These are phyloP conservation scores for Ceratocystis albifundus DNA, from an alignment of 2,329 filamentous ascomycete genomes.

Conservation along the genomic window DNA sequence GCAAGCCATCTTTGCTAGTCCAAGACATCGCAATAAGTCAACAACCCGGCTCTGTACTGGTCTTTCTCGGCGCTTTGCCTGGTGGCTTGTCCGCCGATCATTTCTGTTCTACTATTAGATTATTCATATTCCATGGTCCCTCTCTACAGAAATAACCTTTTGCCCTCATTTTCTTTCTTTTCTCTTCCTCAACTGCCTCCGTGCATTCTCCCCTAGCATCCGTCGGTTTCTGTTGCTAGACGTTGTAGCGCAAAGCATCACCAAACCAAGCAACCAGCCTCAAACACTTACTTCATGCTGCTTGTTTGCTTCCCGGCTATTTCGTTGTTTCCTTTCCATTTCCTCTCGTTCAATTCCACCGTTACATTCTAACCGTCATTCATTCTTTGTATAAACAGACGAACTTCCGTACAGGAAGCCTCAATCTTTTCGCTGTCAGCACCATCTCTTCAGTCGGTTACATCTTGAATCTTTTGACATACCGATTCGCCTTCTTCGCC, in stretches of 20 bases:
- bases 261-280: background rate
- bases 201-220: background rate
- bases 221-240: background rate
- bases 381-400: background rate
- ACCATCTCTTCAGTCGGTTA: background rate
- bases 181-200: background rate
- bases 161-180: background rate
- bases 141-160: background rate
- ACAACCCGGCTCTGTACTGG: slow-evolving; percentile 7
- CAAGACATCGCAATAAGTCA: slow-evolving; percentile 13
- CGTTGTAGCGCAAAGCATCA: slow-evolving; percentile 1
- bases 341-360: background rate
- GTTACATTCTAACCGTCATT: background rate
- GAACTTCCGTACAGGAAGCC: background rate
- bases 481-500: background rate
- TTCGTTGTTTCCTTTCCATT: background rate
- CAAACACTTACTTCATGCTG: background rate
- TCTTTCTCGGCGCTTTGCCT: slow-evolving; percentile 9
- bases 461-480: background rate
- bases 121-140: slow-evolving; percentile 11
- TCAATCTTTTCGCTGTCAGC: background rate
- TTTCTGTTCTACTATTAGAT: slow-evolving; percentile 7
- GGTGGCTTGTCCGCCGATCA: slow-evolving; percentile 13
- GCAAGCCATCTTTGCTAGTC: slow-evolving; percentile 9
- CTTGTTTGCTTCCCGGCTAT: slow-evolving; percentile 7